Evolutionary conservation across 108 stramenopile genomes (phyloP), one percentile per base, ranked within the genome.

Genomic region (Pseudonitzschia multistriata): DNA sequence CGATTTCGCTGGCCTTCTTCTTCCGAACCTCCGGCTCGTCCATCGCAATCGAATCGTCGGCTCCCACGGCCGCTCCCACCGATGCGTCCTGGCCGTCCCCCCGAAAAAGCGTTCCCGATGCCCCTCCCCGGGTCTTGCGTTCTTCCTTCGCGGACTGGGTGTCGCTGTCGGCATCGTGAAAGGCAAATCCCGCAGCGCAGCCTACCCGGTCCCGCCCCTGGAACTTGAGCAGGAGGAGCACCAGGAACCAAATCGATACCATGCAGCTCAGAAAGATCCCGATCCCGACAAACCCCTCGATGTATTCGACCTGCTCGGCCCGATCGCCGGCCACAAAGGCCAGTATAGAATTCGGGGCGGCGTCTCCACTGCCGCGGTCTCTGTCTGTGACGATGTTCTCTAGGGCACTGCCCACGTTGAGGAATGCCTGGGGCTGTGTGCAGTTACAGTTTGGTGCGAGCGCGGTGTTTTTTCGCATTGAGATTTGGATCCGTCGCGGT

Each of bases 161-260:
- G 28, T 40, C 39, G 34, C 33, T 64, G 7, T 64, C 42, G 21
- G 1, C 0, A 69, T 59, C 57, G 34, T 42, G 75, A 66, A 76
- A 76, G 17, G 68, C 47, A 15, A 52, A 25, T 24, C 75, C 75
- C 2, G 75, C 55, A 1, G 75, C 61, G 39, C 75, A 76, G 31
- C 75, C 75, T 17, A 76, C 36, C 0, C 59, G 37, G 22, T 63
- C 65, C 5, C 50, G 22, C 5, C 75, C 63, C 35, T 35, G 28
- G 29, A 29, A 76, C 27, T 76, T 76, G 28, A 76, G 34, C 19
- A 76, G 21, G 6, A 70, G 17, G 22, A 76, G 24, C n/a, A 53
- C 48, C 0, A 66, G 11, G 17, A 35, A 59, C 75, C 75, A 76
- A 25, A 69, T 17, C 40, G 61, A 53, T 22, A 63, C 50, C 11